These are phyloP conservation scores for Asterophora parasitica DNA, from an alignment of 768 basidiomycete genomes.

Conservation along the genomic window DNA sequence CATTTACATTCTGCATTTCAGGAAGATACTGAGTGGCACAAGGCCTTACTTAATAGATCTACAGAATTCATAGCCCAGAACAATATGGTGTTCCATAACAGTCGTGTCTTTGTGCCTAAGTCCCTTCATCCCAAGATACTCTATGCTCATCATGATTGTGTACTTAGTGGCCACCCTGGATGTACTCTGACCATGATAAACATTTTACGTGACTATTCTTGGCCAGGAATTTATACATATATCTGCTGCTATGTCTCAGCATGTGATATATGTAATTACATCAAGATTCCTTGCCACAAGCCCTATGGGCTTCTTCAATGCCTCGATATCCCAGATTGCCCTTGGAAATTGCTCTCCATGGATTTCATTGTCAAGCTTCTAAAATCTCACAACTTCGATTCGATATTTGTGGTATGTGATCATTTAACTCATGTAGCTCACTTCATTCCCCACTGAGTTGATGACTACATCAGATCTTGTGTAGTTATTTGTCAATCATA, in stretches of 20 bases:
- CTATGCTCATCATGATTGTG: slow-evolving; percentile 29
- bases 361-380: slow-evolving; percentile 41
- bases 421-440: slow-evolving; percentile 34
- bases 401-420: slow-evolving; percentile 34
- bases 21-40: too few relatives aligned
- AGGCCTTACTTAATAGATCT: too few relatives aligned
- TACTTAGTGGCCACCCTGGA: slow-evolving; percentile 38
- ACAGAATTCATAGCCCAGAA: slow-evolving; percentile 14
- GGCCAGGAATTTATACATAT: slow-evolving; percentile 28
- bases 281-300: too few relatives aligned
- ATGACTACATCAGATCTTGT: slow-evolving; percentile 27
- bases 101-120: slow-evolving; percentile 16
- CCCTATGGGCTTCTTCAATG: slow-evolving; percentile 24
- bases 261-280: slow-evolving; percentile 28
- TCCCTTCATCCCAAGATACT: slow-evolving; percentile 7
- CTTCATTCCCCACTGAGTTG: slow-evolving; percentile 33
- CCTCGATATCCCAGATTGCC: slow-evolving; percentile 29
- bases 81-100: slow-evolving; percentile 22
- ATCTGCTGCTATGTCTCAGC: slow-evolving; percentile 25
- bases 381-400: slow-evolving; percentile 29
- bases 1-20: too few relatives aligned
- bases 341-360: slow-evolving; percentile 34
- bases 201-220: slow-evolving; percentile 33
- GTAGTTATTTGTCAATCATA: slow-evolving; percentile 28
- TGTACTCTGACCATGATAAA: slow-evolving; percentile 25